phyloP scores from a whole-genome alignment of 2,329 filamentous ascomycete species.

The Camillea tinctor region DNA sequence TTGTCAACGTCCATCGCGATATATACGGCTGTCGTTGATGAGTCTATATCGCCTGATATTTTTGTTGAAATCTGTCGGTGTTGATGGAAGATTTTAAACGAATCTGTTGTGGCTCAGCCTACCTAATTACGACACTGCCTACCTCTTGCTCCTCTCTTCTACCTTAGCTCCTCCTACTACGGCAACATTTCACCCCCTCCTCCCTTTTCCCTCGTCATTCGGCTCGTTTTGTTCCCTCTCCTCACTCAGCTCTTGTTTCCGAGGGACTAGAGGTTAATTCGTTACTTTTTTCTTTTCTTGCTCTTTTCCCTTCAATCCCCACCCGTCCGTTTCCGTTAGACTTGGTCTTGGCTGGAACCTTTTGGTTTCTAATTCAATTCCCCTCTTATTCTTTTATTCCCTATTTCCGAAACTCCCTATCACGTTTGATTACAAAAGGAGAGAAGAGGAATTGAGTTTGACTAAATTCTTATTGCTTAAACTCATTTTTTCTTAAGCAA shows the following conservation, averaged over 20 bases:
- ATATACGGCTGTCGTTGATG: background rate
- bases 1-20: constrained; percentile 14
- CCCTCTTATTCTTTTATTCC: no score
- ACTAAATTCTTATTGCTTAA: no score
- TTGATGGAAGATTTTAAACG: background rate
- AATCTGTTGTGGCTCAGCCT: background rate
- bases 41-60: background rate
- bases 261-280: background rate
- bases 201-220: background rate
- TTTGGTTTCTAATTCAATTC: no score
- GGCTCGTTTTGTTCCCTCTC: background rate
- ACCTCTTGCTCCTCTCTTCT: background rate
- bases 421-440: background rate
- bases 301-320: constrained; percentile 1
- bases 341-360: constrained; percentile 11
- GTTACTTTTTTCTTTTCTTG: background rate
- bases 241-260: background rate
- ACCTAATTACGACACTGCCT: background rate
- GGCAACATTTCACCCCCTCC: constrained; percentile 7
- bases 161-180: constrained; percentile 1
- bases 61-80: background rate
- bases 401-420: background rate
- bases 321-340: constrained; percentile 12
- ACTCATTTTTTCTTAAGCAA: no score
- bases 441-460: background rate